phyloP scores from a whole-genome alignment of 116 monocot species.

The Zostera marina region DNA sequence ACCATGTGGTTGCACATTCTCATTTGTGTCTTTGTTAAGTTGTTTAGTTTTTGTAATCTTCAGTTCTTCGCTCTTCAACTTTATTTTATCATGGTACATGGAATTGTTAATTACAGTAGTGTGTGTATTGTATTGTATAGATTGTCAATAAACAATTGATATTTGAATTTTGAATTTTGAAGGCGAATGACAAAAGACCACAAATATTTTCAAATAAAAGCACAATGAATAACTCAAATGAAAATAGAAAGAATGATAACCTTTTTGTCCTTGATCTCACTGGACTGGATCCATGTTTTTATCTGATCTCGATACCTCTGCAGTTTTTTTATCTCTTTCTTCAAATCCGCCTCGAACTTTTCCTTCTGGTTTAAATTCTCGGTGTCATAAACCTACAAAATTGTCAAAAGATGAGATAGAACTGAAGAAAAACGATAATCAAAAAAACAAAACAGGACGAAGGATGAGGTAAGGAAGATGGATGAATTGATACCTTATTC shows the following conservation, averaged over 20 bases:
- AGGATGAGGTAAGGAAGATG: neutral
- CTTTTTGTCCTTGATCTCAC: conserved; percentile 94
- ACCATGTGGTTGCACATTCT: too few relatives aligned
- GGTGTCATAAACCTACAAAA: conserved; percentile 76
- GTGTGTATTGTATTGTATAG: too few relatives aligned
- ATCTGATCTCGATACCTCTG: conserved; percentile 98
- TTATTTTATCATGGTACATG: too few relatives aligned
- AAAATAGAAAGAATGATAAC: conserved; percentile 7
- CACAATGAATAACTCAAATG: neutral
- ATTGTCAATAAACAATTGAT: too few relatives aligned
- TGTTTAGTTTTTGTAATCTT: too few relatives aligned
- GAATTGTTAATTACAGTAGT: too few relatives aligned
- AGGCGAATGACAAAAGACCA: neutral
- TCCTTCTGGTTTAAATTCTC: conserved; percentile 98
- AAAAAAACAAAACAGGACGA: neutral
- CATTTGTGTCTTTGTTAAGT: too few relatives aligned
- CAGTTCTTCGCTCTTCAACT: too few relatives aligned
- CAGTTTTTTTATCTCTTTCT: conserved; percentile 98
- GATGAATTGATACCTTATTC: conserved; percentile 56
- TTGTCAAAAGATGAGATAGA: too few relatives aligned
- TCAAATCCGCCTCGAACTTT: conserved; percentile 95
- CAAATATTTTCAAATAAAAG: neutral
- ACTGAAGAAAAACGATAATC: neutral
- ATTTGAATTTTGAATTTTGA: too few relatives aligned
- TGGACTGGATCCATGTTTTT: conserved; percentile 97